These are phyloP conservation scores for Vitis cinerea DNA, from an alignment of 164 flowering plant genomes.

Conservation along the genomic window DNA sequence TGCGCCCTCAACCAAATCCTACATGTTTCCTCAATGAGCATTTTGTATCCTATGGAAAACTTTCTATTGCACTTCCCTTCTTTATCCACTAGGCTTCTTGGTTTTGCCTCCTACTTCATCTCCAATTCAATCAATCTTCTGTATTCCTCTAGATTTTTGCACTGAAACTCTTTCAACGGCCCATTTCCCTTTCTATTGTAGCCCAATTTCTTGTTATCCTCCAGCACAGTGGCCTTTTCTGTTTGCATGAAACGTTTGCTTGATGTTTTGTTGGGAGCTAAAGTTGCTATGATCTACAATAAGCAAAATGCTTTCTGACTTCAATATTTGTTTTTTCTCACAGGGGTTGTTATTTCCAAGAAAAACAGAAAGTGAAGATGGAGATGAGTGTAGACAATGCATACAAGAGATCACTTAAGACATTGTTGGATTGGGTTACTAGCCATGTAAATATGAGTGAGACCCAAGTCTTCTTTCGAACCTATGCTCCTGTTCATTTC, in stretches of 20 bases:
- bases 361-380: conserved; percentile 55
- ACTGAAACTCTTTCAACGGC: too few relatives aligned
- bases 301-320: conserved; percentile 1
- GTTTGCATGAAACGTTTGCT: not conserved
- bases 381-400: conserved; percentile 64
- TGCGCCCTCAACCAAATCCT: too few relatives aligned
- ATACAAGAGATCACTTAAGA: conserved; percentile 45
- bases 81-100: too few relatives aligned
- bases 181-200: too few relatives aligned
- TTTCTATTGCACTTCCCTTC: too few relatives aligned
- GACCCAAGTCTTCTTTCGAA: conserved; percentile 60
- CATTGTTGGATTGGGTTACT: conserved; percentile 52
- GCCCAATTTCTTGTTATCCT: too few relatives aligned
- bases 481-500: conserved; percentile 77
- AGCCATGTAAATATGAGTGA: conserved; percentile 43
- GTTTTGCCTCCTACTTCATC: too few relatives aligned
- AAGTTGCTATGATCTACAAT: not conserved
- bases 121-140: too few relatives aligned
- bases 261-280: not conserved
- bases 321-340: conserved; percentile 3
- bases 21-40: too few relatives aligned
- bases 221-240: too few relatives aligned
- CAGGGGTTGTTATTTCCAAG: conserved; percentile 85
- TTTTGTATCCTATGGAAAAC: too few relatives aligned
- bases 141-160: too few relatives aligned